Evolutionary conservation across 2,329 filamentous ascomycete genomes (phyloP), one percentile per base, ranked within the genome.

Genomic region (Rhynchosporium graminicola): DNA sequence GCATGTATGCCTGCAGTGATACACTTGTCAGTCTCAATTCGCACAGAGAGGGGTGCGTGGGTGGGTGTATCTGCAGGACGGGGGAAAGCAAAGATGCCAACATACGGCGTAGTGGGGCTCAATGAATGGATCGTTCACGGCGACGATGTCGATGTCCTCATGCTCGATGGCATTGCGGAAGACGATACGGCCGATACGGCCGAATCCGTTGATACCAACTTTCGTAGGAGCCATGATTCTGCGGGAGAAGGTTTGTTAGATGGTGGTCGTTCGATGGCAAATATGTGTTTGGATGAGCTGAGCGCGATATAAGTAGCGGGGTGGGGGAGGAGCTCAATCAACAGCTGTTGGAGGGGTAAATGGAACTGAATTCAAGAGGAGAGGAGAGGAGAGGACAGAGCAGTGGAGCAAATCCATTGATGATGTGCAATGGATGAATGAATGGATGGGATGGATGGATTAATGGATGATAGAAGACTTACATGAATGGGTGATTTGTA

Each of bases 101-200:
- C 92, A 84, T 88, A 97, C 94, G 80, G 95, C 95, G 82, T 98
- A 98, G 80, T 93, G 83, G 76, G 91, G 87, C 82, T 97, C 93
- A 82, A 99, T 98, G 89, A 99, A 98, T 74, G 95, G 95, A 80
- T 98, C 95, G 86, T 99, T 98, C 83, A 97, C 92, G 74, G 95
- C 94, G 76, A 97, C 92, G 75, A 99, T 85, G 75, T 97, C 86
- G 77, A 98, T 90, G 65, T 96, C 90, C 75, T 85, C 80, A 82
- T 94, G 90, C 87, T 96, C 89, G 77, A 96, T 79, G 76, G 94
- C 91, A 84, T 97, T 98, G 84, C 94, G 92, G 90, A 98, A 95
- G 85, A 98, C 89, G 80, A 99, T 97, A 80, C 95, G 91, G 77
- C 95, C 95, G 82, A 99, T 99, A 82, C 95, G 93, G 84, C 95